Conservation (phyloP, 345 rosid genomes). For the Raphanus raphanistrum region DNA sequence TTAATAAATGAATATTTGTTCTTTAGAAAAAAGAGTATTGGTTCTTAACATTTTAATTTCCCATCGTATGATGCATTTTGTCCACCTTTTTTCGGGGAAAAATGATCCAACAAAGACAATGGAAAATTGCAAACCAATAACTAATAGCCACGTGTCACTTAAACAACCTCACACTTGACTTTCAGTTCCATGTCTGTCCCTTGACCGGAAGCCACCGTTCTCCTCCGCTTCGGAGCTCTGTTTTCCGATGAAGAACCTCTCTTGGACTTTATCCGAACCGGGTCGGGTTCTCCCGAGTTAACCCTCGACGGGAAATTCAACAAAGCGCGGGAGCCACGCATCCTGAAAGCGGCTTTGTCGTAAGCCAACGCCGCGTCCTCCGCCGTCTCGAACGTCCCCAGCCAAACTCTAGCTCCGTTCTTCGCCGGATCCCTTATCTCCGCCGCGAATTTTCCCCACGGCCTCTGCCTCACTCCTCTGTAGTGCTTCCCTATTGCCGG, state of each 20-base stretch:
- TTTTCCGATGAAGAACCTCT: conserved; percentile 54
- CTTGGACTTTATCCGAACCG: background rate
- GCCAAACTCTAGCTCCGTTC: background rate
- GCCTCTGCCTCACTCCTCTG: background rate
- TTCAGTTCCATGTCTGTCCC: conserved; percentile 20
- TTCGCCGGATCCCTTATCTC: conserved; percentile 1
- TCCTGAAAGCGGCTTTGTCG: background rate
- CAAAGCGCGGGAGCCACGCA: conserved; percentile 1
- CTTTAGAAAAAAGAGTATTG: no score
- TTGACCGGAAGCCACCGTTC: conserved; percentile 42
- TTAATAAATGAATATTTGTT: conserved; percentile 22
- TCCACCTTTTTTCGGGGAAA: background rate
- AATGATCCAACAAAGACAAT: conserved; percentile 4
- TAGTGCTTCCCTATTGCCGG: background rate
- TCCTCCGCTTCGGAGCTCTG: conserved; percentile 65
- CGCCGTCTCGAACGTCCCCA: conserved; percentile 3
- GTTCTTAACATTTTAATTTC: conserved; percentile 1
- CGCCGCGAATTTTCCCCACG: background rate
- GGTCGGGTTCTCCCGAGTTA: background rate
- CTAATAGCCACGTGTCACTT: conserved; percentile 41
- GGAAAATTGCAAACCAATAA: conserved; percentile 31
- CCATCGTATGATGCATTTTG: conserved; percentile 8
- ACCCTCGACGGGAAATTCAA: background rate
- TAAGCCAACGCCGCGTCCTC: background rate
- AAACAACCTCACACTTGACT: conserved; percentile 41